Evolutionary conservation across 2,329 filamentous ascomycete genomes (phyloP).

Genomic region (Hypoxylon rubiginosum): DNA sequence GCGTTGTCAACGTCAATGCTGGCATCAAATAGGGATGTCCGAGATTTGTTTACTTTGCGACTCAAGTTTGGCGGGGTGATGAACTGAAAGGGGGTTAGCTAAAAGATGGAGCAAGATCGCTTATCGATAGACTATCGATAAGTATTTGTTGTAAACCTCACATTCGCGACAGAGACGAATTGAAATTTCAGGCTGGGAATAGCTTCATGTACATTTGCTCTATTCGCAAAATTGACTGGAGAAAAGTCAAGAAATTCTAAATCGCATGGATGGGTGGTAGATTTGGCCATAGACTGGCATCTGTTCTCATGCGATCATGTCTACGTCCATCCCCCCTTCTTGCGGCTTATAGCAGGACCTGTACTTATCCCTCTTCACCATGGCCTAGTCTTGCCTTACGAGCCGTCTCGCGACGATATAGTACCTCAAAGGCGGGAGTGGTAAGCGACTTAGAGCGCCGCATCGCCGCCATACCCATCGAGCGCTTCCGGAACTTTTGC

Average conservation of each 20-base stretch:
- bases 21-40: constrained; percentile 4
- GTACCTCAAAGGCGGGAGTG: constrained; percentile 48
- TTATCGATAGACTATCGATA: constrained; percentile 32
- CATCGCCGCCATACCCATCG: constrained; percentile 81
- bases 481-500: constrained; percentile 93
- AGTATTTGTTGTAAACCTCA: neutral
- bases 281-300: constrained; percentile 38
- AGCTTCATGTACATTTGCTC: constrained; percentile 22
- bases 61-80: constrained; percentile 49
- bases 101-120: no score
- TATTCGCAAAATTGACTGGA: constrained; percentile 15
- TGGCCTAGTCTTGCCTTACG: constrained; percentile 15
- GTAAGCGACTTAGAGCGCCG: constrained; percentile 64
- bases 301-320: constrained; percentile 51
- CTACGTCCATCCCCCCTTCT: constrained; percentile 33
- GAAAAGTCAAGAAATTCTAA: constrained; percentile 17
- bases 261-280: constrained; percentile 53
- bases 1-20: no score
- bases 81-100: neutral
- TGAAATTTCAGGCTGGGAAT: constrained; percentile 30
- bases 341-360: constrained; percentile 41
- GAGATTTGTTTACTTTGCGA: constrained; percentile 47
- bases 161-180: neutral
- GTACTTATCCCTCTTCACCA: constrained; percentile 23
- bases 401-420: constrained; percentile 37